A percentile compares a stretch with the other conserved stretches of the same genome.
These are phyloP conservation scores for Scenedesmus sp. DNA, from an alignment of 163 green algal species.

Conservation along the genomic window DNA sequence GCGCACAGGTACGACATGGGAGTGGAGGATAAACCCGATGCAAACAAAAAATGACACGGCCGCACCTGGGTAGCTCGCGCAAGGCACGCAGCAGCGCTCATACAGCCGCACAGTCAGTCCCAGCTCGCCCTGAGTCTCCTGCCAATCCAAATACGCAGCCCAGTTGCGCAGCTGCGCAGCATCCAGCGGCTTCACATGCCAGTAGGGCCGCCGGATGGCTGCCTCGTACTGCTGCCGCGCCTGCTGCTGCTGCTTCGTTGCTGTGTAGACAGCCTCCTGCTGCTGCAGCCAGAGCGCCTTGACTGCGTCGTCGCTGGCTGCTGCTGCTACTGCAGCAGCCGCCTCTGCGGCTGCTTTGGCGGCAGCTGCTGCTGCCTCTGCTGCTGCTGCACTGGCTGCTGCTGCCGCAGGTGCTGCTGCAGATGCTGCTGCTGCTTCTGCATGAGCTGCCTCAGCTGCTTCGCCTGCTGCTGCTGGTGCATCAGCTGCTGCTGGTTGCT, in stretches of 20 bases:
- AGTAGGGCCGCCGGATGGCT: constrained; percentile 85
- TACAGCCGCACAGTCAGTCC: constrained; percentile 73
- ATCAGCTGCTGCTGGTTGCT: constrained; percentile 32
- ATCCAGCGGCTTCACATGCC: constrained; percentile 90
- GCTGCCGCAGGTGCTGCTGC: constrained; percentile 39
- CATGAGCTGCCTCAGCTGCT: constrained; percentile 35
- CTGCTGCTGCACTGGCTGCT: constrained; percentile 29
- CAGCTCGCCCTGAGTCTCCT: constrained; percentile 65
- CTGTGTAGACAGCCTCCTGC: constrained; percentile 35
- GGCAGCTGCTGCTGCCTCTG: constrained; percentile 28
- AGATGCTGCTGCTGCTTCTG: not conserved
- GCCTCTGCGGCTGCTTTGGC: constrained; percentile 11
- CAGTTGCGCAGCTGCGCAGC: constrained; percentile 82
- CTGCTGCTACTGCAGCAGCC: constrained; percentile 37
- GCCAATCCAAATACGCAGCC: constrained; percentile 82
- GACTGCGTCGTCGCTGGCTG: constrained; percentile 29
- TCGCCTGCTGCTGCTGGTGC: constrained; percentile 33
- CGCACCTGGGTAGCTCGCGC: constrained; percentile 83
- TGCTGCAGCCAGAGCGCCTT: constrained; percentile 60
- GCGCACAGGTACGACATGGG: too few species aligned
- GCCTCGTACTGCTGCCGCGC: constrained; percentile 75
- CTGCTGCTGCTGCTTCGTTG: constrained; percentile 60
- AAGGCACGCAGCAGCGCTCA: constrained; percentile 89
- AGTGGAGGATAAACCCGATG: too few species aligned
- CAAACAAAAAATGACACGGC: not conserved